phyloP scores from a whole-genome alignment of 345 rosid species.

The Eucalyptus regnans region DNA sequence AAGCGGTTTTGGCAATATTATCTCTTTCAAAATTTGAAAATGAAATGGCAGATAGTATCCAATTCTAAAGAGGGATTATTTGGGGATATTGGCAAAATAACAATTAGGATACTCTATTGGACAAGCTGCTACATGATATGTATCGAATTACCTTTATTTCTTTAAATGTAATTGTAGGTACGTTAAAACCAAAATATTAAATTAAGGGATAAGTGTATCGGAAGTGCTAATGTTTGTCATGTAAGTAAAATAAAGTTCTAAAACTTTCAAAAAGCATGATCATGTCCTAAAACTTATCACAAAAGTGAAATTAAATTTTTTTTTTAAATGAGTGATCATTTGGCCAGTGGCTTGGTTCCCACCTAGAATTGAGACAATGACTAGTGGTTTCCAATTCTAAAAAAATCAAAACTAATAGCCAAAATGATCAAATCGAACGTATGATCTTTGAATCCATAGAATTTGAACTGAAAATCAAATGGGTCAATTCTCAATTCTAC shows the following conservation, averaged over 20 bases:
- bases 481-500: background rate
- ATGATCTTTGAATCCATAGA: background rate
- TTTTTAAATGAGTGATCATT: too few species aligned
- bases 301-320: too few species aligned
- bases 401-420: background rate
- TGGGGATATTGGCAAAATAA: background rate
- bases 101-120: background rate
- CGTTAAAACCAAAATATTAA: background rate
- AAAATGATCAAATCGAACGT: too few species aligned
- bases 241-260: too few species aligned
- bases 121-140: background rate
- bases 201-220: background rate
- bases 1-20: background rate
- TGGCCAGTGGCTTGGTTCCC: background rate
- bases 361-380: background rate
- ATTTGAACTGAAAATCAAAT: background rate
- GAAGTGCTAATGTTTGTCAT: background rate
- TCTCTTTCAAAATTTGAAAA: background rate
- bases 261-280: too few species aligned
- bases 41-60: background rate
- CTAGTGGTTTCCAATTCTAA: background rate
- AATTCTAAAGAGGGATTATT: background rate
- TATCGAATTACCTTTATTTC: background rate
- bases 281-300: background rate
- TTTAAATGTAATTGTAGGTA: background rate